Conservation (phyloP, 352 stramenopile species). For the Saprolegnia parasitica region DNA sequence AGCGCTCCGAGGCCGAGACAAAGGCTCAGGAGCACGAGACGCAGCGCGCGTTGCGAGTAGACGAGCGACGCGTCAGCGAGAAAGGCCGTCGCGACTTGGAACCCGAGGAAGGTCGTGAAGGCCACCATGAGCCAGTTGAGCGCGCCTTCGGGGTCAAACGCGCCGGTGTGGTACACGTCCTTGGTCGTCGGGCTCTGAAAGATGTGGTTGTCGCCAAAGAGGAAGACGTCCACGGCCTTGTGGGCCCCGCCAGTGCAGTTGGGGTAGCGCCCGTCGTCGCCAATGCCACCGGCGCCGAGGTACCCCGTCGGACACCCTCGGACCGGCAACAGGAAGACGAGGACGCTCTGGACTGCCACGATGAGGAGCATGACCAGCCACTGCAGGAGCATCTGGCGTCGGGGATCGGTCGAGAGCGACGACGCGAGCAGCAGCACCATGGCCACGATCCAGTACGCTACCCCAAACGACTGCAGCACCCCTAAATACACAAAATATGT, state of each 20-base stretch:
- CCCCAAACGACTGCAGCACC: constrained; percentile 64
- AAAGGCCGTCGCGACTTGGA: constrained; percentile 42
- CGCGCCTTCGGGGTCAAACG: constrained; percentile 73
- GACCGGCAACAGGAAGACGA: constrained; percentile 50
- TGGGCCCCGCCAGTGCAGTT: constrained; percentile 80
- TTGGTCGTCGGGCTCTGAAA: constrained; percentile 67
- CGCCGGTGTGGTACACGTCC: constrained; percentile 44
- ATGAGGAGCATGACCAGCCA: constrained; percentile 37
- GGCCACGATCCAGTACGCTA: constrained; percentile 41
- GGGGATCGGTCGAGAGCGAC: neutral
- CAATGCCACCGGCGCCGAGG: constrained; percentile 55
- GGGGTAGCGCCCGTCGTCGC: constrained; percentile 38
- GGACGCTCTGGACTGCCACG: constrained; percentile 38
- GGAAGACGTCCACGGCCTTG: constrained; percentile 52
- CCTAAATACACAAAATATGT: constrained; percentile 30
- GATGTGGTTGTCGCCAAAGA: constrained; percentile 61
- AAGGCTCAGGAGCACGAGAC: neutral
- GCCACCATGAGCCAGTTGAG: constrained; percentile 75
- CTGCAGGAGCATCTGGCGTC: constrained; percentile 34
- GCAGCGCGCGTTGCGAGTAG: neutral
- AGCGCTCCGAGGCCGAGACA: constrained; percentile 22
- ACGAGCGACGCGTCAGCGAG: constrained; percentile 1
- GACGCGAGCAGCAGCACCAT: constrained; percentile 17
- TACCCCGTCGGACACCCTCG: constrained; percentile 70
- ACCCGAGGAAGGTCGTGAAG: constrained; percentile 56